Conservation (phyloP, 2,329 filamentous ascomycete genomes). For the Trichoderma hamatum region DNA sequence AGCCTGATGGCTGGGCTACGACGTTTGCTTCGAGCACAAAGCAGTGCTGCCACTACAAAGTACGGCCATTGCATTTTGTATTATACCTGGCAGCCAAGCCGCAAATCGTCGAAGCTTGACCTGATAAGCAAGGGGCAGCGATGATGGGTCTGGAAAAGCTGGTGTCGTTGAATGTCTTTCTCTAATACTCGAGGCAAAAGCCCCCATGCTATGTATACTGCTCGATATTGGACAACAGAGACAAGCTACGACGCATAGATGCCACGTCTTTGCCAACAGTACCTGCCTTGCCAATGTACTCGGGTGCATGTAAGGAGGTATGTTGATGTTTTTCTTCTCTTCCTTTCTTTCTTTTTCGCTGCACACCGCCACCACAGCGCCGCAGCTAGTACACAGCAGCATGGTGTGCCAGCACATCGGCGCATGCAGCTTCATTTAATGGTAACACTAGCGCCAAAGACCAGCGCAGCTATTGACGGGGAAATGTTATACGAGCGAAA, state of each 20-base stretch:
- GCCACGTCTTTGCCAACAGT: background rate
- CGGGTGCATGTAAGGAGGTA: background rate
- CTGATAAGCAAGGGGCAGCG: background rate
- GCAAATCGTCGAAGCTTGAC: background rate
- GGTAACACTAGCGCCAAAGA: background rate
- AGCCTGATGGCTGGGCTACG: background rate
- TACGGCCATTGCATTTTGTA: background rate
- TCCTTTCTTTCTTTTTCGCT: background rate
- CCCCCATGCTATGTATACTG: background rate
- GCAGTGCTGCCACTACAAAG: background rate
- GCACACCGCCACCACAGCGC: constrained; percentile 8
- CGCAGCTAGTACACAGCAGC: background rate
- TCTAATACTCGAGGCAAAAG: background rate
- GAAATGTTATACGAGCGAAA: background rate
- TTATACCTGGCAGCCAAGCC: background rate
- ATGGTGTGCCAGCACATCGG: background rate
- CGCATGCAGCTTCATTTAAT: background rate
- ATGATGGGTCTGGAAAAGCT: background rate
- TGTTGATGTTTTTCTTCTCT: background rate
- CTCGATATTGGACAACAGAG: background rate
- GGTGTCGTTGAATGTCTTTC: background rate
- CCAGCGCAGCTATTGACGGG: background rate
- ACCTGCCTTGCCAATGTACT: background rate
- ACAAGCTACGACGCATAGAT: background rate
- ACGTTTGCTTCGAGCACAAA: background rate